phyloP scores from a whole-genome alignment of 2,329 filamentous ascomycete genomes.

The Fusarium albosuccineum region DNA sequence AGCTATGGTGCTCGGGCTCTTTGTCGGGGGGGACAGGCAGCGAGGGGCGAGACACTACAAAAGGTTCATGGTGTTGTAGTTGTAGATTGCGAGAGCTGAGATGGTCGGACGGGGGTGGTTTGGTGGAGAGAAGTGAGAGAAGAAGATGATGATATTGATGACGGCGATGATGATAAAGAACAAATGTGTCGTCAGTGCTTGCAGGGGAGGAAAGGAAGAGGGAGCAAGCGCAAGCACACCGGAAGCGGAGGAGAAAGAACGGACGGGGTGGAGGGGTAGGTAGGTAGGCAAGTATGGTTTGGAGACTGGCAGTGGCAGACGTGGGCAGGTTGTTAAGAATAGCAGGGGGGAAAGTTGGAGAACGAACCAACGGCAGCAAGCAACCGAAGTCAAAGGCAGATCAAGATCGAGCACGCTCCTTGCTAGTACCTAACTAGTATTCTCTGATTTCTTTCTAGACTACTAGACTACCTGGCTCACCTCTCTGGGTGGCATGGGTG shows the following conservation, averaged over 20 bases:
- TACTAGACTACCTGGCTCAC: background rate
- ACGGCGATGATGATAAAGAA: constrained; percentile 7
- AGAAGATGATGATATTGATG: constrained; percentile 24
- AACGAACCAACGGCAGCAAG: background rate
- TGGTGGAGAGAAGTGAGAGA: constrained; percentile 3
- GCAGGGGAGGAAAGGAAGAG: constrained; percentile 5
- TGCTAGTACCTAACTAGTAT: background rate
- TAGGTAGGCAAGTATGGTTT: constrained; percentile 1
- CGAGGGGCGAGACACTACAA: constrained; percentile 39
- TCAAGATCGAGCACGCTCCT: constrained; percentile 10
- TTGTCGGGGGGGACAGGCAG: constrained; percentile 29
- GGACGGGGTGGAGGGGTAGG: constrained; percentile 31
- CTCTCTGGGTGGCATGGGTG: constrained; percentile 8
- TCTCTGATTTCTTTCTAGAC: background rate
- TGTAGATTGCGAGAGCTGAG: background rate
- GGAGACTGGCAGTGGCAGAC: constrained; percentile 15
- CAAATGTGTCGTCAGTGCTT: background rate
- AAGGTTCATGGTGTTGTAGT: constrained; percentile 37
- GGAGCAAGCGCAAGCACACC: background rate
- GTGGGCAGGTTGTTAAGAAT: constrained; percentile 15
- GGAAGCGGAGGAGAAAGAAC: constrained; percentile 24
- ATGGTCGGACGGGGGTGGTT: constrained; percentile 2
- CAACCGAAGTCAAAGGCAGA: background rate
- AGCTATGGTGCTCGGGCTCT: constrained; percentile 33
- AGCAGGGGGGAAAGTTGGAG: background rate